These are phyloP conservation scores for Dorcoceras hygrometricum DNA, from an alignment of 257 asterid species.

Conservation along the genomic window DNA sequence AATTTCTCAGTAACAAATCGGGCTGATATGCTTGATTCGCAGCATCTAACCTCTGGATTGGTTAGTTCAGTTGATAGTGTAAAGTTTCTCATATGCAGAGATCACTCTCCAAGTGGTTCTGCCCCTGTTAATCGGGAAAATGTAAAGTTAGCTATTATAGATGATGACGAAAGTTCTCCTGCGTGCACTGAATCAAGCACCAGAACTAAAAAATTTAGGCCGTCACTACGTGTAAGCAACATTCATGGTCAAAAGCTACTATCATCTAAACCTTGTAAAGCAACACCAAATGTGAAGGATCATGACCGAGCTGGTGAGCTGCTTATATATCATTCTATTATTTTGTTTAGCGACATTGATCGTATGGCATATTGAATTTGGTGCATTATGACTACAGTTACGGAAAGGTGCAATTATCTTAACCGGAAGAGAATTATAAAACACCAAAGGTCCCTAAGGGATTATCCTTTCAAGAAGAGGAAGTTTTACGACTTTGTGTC, in stretches of 20 bases:
- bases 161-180: constrained; percentile 78
- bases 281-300: constrained; percentile 43
- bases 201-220: constrained; percentile 56
- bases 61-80: constrained; percentile 66
- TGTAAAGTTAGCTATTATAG: constrained; percentile 77
- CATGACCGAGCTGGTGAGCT: constrained; percentile 59
- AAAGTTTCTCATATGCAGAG: constrained; percentile 44
- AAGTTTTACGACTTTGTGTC: constrained; percentile 53
- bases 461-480: constrained; percentile 91
- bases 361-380: constrained; percentile 13
- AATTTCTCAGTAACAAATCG: constrained; percentile 42
- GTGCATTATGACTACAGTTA: constrained; percentile 32
- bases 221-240: constrained; percentile 41
- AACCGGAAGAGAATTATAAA: constrained; percentile 49
- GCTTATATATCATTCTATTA: background rate
- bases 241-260: constrained; percentile 46
- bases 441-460: constrained; percentile 71
- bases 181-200: constrained; percentile 58
- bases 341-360: background rate
- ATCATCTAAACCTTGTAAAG: constrained; percentile 54
- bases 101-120: constrained; percentile 50
- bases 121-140: constrained; percentile 43
- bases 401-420: constrained; percentile 43
- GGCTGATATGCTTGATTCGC: constrained; percentile 25
- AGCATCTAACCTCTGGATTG: constrained; percentile 41